Percentiles rank a stretch among this genome's conserved stretches.
Evolutionary conservation across 495 filamentous ascomycete species (phyloP).

Genomic region (Massariosphaeria phaeospora): DNA sequence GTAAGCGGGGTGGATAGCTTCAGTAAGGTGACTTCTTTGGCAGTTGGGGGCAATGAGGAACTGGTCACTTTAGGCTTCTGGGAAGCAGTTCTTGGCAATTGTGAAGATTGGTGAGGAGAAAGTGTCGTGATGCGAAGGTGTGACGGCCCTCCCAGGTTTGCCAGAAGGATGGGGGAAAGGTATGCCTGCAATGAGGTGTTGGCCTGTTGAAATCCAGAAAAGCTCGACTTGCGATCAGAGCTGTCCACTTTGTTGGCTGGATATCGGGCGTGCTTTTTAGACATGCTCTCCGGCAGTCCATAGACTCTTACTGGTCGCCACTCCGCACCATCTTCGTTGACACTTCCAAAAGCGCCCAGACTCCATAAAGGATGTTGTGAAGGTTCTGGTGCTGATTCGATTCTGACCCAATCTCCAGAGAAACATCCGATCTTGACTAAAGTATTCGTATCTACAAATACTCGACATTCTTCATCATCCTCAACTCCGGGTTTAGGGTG

Average conservation of each 20-base stretch:
- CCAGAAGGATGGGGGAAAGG: slow-evolving; percentile 77
- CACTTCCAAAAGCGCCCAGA: slow-evolving; percentile 51
- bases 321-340: slow-evolving; percentile 49
- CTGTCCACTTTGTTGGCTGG: slow-evolving; percentile 44
- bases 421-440: slow-evolving; percentile 89
- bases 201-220: slow-evolving; percentile 45
- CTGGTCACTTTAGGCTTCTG: slow-evolving; percentile 29
- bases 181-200: slow-evolving; percentile 57
- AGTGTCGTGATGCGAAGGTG: slow-evolving; percentile 50
- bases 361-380: slow-evolving; percentile 45
- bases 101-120: slow-evolving; percentile 19
- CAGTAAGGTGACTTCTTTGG: slow-evolving; percentile 84
- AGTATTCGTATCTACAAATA: slow-evolving; percentile 82
- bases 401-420: slow-evolving; percentile 93
- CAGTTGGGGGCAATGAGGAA: slow-evolving; percentile 69
- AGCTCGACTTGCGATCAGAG: slow-evolving; percentile 47
- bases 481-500: slow-evolving; percentile 78
- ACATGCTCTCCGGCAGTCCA: slow-evolving; percentile 65
- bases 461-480: slow-evolving; percentile 78
- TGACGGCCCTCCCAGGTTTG: slow-evolving; percentile 72
- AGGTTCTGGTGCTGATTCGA: slow-evolving; percentile 68
- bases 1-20: slow-evolving; percentile 85
- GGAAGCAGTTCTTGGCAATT: slow-evolving; percentile 13
- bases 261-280: slow-evolving; percentile 49
- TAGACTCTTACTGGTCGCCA: slow-evolving; percentile 83